Evolutionary conservation across 768 basidiomycete species (phyloP).

Genomic region (Auricularia auricula-judae): DNA sequence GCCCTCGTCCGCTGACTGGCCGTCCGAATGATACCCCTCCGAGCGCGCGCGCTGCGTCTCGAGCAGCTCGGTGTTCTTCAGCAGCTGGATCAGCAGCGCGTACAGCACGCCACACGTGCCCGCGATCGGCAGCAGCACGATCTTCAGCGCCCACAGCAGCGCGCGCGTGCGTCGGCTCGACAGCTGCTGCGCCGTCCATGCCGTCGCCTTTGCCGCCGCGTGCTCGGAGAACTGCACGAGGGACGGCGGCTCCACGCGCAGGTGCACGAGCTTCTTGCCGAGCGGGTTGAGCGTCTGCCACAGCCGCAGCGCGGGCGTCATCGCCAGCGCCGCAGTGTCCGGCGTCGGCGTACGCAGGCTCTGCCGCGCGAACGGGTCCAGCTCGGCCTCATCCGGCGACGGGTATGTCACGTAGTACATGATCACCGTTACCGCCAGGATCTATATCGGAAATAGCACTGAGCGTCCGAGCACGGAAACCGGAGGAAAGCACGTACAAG

Average conservation of each 20-base stretch:
- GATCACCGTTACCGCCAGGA: conserved; percentile 64
- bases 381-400: conserved; percentile 14
- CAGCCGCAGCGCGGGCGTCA: conserved; percentile 49
- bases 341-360: neutral
- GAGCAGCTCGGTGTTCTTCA: conserved; percentile 85
- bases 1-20: neutral
- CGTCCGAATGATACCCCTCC: conserved; percentile 32
- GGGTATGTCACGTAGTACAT: conserved; percentile 65
- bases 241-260: conserved; percentile 72
- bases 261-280: conserved; percentile 53
- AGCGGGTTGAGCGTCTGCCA: conserved; percentile 73
- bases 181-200: conserved; percentile 9
- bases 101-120: conserved; percentile 66
- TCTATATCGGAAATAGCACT: conserved; percentile 26
- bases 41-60: conserved; percentile 64
- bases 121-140: conserved; percentile 77
- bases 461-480: neutral
- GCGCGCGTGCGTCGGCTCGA: conserved; percentile 42
- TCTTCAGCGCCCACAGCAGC: conserved; percentile 65
- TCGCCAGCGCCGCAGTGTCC: conserved; percentile 8
- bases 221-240: conserved; percentile 47
- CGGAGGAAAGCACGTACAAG: conserved; percentile 36
- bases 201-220: conserved; percentile 19
- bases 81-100: conserved; percentile 66
- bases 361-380: conserved; percentile 6